These are phyloP conservation scores for Penicillium sp. DNA, from an alignment of 2,329 filamentous ascomycete genomes.

Conservation along the genomic window DNA sequence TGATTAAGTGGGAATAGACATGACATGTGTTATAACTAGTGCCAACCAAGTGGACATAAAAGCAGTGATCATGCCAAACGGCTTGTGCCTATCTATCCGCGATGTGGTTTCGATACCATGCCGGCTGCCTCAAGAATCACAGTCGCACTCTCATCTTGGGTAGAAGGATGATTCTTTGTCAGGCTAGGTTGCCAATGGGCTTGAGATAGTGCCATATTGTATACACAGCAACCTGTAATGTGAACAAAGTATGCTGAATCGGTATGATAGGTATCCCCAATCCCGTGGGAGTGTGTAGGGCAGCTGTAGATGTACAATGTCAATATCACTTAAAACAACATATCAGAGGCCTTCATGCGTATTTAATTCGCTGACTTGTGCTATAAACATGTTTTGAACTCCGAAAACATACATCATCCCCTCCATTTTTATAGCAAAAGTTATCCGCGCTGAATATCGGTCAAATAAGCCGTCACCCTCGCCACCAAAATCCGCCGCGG, in stretches of 20 bases:
- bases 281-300: no score
- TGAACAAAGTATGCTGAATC: no score
- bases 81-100: neutral
- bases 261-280: no score
- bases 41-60: neutral
- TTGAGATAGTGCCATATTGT: neutral
- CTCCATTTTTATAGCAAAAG: neutral
- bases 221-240: neutral
- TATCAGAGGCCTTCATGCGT: no score
- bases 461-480: constrained; percentile 53
- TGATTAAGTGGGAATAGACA: neutral
- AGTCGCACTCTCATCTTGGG: no score
- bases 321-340: no score
- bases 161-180: neutral
- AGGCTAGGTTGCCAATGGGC: neutral
- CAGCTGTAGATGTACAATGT: no score
- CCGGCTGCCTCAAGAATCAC: no score
- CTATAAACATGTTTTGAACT: neutral
- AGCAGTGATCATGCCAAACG: neutral
- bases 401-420: neutral
- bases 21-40: neutral
- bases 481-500: constrained; percentile 49
- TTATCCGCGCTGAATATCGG: constrained; percentile 21
- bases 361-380: no score
- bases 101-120: neutral